Base-by-base conservation (phyloP, 345 rosid species). In the Brassica incana region DNA sequence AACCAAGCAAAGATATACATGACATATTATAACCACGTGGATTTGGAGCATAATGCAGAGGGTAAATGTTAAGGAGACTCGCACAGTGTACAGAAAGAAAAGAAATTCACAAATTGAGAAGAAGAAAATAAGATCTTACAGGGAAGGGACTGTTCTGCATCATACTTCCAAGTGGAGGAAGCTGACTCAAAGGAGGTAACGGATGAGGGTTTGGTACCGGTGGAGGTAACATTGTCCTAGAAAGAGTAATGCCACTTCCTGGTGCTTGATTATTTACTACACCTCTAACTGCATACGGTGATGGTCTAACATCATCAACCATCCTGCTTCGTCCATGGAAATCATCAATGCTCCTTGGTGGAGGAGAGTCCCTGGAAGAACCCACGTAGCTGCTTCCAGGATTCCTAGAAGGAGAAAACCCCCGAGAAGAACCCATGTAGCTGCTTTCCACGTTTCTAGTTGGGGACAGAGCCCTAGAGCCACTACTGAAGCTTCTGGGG, bases 211-310 rank as follows among this genome's bases (percentile, higher is more conserved):
- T 93, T 30, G 85, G 73, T 6, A 89, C 82, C 11, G 83, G 77
- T 71, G 88, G 66, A 65, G 93, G 89, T 78, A 88, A 72, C 73
- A 80, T 76, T 32, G 93, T 62, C 77, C 88, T 91, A 25, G 93
- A 1, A 72, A 89, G 89, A 83, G 85, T 61, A 75, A 86, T 52
- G 54, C 83, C 74, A 80, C 77, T 78, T 71, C 87, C 72, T 45
- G 93, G 83, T 79, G 89, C 85, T 48, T 91, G 83, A 60, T 83
- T 79, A 77, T 87, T 88, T 72, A 72, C 75, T 60, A 79, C 86
- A 83, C 94, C 90, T 76, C 88, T 91, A 64, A 80, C 80, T 78
- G 85, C 65, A 83, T 87, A 91, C 8, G 95, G 69, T 72, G 87
- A 78, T 10, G 85, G 38, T 85, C 95, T 87, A 80, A 81, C 79